Base-by-base conservation (phyloP, 2,329 filamentous ascomycete species). In the Didymella sp. region DNA sequence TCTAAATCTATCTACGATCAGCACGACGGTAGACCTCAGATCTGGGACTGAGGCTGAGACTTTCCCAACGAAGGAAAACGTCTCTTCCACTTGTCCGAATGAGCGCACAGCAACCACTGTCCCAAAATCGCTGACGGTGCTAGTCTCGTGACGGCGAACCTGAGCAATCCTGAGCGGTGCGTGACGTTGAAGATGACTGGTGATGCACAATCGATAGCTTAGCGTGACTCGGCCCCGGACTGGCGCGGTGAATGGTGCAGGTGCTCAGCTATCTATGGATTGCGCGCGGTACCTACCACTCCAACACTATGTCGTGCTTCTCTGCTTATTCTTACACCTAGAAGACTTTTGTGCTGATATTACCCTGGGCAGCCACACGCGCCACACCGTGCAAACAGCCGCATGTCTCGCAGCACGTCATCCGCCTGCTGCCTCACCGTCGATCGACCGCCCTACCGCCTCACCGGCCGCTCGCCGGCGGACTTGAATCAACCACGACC, bases 371-470 rank as follows among this genome's bases (percentile, higher is more conserved):
- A 19, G 25, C 53, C 22, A 21, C 44, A 53, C 56, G 41, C 57
- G 56, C 56, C 52, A 46, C 48, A 35, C 52, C 38, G 60, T 47
- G 54, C 42, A 43, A 24, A 54, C 58, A 61, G 52, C 67, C 72
- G 72, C 71, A 70, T 69, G 62, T 60, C 60, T 56, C 56, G 45
- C 58, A 59, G 65, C 68, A 68, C 71, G 72, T 73, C 69, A 64
- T 64, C 66, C 60, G 68, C 60, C 28, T 65, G 64, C 60, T 67
- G 63, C 66, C 65, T 69, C 62, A 64, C 52, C 51, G 64, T 63
- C 60, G 58, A 30, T 56, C 60, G 40, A 48, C 61, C 59, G 57
- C 40, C 38, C 63, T 57, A 60, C 68, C 66, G 67, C 71, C 67
- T 71, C 69, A 67, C 70, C 56, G 58, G 66, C 62, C 58, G 66